Base-by-base conservation (phyloP, 2,329 filamentous ascomycete genomes). In the Colletotrichum ledebouriae region DNA sequence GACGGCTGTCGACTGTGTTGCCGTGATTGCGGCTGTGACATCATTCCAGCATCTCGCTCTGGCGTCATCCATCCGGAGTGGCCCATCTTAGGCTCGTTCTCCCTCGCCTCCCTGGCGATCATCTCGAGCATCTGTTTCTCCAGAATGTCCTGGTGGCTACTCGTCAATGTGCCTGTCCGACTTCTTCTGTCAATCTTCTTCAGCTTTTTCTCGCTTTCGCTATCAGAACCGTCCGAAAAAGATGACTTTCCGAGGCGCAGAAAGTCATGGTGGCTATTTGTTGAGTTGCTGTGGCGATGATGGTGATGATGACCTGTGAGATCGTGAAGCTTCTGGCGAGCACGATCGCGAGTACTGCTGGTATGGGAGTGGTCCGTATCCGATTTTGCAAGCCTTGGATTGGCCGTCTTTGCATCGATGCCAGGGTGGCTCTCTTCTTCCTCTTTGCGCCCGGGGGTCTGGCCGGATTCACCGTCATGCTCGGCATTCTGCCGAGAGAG, bases 71-170 rank as follows among this genome's bases (percentile, higher is more conserved):
- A 58, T 2, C 63, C 57, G 4, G 69, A 63, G 13, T 42, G 47
- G 5, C 44, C 42, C 1, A 59, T 63, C 22, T 47, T 46, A 13
- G 78, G 73, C 25, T 83, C 81, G 46, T 79, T 78, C 49, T 83
- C 81, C 12, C 78, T 77, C 6, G 81, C 82, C 73, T 90, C 87
- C 69, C 83, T 83, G 6, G 85, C 85, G 68, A 89, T 82, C 79
- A 89, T 85, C 65, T 89, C 86, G 66, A 84, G 78, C 86, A 90
- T 89, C 73, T 89, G 87, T 74, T 86, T 88, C 70, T 88, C 86
- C 12, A 90, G 77, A 12, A 89, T 78, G 64, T 88, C 85, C 69
- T 83, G 85, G 25, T 80, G 81, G 50, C 78, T 82, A 71, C 82
- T 85, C 53, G 82, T 83, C 62, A 84, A 80, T 2, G 85, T 88